Percentiles rank a stretch among this genome's conserved stretches.
phyloP scores from a whole-genome alignment of 2,329 filamentous ascomycete species.

The Botrytis tulipae region DNA sequence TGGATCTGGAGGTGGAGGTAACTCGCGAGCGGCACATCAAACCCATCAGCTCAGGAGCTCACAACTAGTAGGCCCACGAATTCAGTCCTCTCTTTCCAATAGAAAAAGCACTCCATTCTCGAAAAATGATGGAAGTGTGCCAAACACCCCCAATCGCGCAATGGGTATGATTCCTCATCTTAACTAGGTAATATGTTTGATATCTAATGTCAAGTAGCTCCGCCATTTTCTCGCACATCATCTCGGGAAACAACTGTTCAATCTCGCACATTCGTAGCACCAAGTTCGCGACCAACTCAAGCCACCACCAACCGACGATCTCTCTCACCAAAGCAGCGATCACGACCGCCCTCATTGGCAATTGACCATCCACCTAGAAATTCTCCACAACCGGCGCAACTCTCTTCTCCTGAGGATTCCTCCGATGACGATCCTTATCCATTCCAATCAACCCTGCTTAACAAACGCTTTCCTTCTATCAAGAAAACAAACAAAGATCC shows the following conservation, averaged over 20 bases:
- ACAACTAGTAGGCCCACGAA: constrained; percentile 30
- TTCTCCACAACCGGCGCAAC: constrained; percentile 25
- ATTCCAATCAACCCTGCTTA: constrained; percentile 36
- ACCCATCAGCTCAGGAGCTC: not conserved
- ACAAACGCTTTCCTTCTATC: constrained; percentile 32
- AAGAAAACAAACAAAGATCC: constrained; percentile 34
- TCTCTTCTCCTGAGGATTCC: constrained; percentile 30
- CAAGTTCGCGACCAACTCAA: constrained; percentile 34
- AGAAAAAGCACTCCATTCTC: constrained; percentile 35
- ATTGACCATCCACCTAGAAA: constrained; percentile 20
- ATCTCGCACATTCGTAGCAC: constrained; percentile 32
- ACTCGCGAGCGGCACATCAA: constrained; percentile 23
- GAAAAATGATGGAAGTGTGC: constrained; percentile 29
- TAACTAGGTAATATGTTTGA: not conserved
- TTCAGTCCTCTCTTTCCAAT: constrained; percentile 34
- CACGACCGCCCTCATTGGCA: constrained; percentile 24
- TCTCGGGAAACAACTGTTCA: constrained; percentile 37
- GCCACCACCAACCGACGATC: constrained; percentile 31
- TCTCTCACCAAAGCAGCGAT: constrained; percentile 31
- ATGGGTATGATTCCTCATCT: constrained; percentile 27
- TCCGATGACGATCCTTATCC: constrained; percentile 30
- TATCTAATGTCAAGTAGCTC: constrained; percentile 31
- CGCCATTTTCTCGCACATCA: constrained; percentile 37
- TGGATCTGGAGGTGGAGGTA: constrained; percentile 46
- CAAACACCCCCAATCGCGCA: constrained; percentile 28